Base-by-base conservation (phyloP, 106 monocot genomes). In the Dendrobium nobile region DNA sequence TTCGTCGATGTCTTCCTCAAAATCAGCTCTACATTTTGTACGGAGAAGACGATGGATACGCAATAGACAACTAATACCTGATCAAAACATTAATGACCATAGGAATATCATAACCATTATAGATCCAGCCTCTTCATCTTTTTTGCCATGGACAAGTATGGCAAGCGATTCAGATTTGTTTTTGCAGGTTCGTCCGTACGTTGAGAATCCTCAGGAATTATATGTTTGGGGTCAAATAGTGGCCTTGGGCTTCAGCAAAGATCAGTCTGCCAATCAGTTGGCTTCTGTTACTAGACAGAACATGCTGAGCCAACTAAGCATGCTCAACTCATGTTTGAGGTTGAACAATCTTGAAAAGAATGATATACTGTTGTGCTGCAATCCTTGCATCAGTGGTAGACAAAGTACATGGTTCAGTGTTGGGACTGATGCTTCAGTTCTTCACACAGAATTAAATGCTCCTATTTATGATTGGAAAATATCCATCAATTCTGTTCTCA, bases 391-490 rank as follows among this genome's bases (percentile, higher is more conserved):
- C 47, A 84, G 80, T 64, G 48, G 47, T 42, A 85, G 80, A 67
- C 84, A 87, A 56, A 74, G 76, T 81, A 91, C 91, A 74, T 98
- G 98, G 94, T 79, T 98, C 40, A 91, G 88, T 86, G 81, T 91
- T 82, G 92, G 91, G n/a, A 85, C 82, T 54, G 94, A 98, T 88
- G 98, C 98, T 54, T 92, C 98, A 5, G 84, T 91, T 87, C 88
- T 98, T 82, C 92, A 92, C 64, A 94, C 98, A 54, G 95, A 98
- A 28, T 58, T 98, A 59, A 98, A 98, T 83, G 47, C 79, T 83
- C 98, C 98, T 67, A 80, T 98, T 78, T 95, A 92, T 91, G 98
- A 98, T 79, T 98, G 98, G 98, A 95, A 88, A 87, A 92, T 98
- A 61, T 92, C 90, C 79, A 61, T 98, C 31, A 95, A 86, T 88